These are phyloP conservation scores for Remersonia thermophila DNA, from an alignment of 2,329 filamentous ascomycete species.

Conservation along the genomic window DNA sequence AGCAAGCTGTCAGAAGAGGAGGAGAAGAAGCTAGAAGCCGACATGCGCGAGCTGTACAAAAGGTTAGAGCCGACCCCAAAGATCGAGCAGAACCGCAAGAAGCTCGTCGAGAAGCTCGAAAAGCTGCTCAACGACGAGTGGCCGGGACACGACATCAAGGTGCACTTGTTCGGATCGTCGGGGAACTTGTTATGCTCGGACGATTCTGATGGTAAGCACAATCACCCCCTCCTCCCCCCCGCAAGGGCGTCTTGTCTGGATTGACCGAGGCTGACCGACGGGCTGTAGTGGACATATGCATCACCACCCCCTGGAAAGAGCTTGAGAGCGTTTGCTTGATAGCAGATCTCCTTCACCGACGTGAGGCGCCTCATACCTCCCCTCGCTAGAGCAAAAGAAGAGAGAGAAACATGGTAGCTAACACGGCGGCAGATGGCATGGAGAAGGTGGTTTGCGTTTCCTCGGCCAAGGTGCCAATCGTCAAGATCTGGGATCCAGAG, in stretches of 20 bases:
- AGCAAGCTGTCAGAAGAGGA: constrained; percentile 58
- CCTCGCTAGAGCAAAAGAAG: background rate
- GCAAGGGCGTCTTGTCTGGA: no score
- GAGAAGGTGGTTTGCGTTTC: constrained; percentile 90
- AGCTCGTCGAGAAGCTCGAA: constrained; percentile 78
- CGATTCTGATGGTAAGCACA: constrained; percentile 77
- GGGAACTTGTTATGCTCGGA: constrained; percentile 90
- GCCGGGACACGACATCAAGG: constrained; percentile 80
- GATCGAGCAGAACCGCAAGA: constrained; percentile 62
- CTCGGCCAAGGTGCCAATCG: constrained; percentile 91
- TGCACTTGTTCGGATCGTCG: constrained; percentile 94
- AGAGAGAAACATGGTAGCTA: no score
- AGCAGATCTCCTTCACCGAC: constrained; percentile 70
- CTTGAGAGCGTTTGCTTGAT: constrained; percentile 84
- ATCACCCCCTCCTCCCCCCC: no score
- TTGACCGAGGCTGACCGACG: constrained; percentile 20
- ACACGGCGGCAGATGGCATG: constrained; percentile 66
- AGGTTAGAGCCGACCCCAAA: constrained; percentile 69
- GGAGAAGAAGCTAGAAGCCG: constrained; percentile 61
- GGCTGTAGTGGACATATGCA: constrained; percentile 83
- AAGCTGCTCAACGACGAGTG: constrained; percentile 80
- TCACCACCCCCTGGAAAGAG: constrained; percentile 80
- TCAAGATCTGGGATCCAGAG: constrained; percentile 97
- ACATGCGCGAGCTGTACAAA: constrained; percentile 78
- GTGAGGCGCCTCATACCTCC: constrained; percentile 39